Conservation (phyloP, 768 basidiomycete species). For the Fistulinella prunicolor region DNA sequence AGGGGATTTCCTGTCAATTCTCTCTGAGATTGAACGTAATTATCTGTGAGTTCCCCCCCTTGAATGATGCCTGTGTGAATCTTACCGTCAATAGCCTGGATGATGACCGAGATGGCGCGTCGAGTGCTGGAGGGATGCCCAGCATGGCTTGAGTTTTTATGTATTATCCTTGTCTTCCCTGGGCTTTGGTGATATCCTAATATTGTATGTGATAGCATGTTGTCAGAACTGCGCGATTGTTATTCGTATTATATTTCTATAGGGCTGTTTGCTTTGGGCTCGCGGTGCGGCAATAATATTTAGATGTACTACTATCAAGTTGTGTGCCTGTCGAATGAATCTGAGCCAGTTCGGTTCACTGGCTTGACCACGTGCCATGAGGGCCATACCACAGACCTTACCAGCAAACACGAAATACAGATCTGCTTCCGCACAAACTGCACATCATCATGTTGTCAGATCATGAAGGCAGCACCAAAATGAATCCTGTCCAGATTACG, state of each 20-base stretch:
- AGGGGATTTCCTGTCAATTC: constrained; percentile 92
- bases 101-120: constrained; percentile 42
- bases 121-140: constrained; percentile 54
- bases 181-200: too few relatives aligned
- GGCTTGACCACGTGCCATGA: constrained; percentile 19
- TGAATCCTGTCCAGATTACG: constrained; percentile 51
- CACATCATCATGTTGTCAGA: constrained; percentile 18
- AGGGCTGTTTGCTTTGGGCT: not conserved
- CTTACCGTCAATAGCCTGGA: constrained; percentile 42
- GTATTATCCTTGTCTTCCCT: not conserved
- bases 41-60: constrained; percentile 57
- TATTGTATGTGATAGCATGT: not conserved
- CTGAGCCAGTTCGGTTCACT: too few relatives aligned
- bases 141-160: constrained; percentile 12
- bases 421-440: not conserved
- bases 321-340: too few relatives aligned
- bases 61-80: not conserved
- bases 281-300: too few relatives aligned
- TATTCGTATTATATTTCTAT: too few relatives aligned
- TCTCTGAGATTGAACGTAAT: constrained; percentile 89
- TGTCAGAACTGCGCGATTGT: not conserved
- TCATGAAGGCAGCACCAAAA: constrained; percentile 31
- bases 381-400: not conserved
- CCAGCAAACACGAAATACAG: not conserved
- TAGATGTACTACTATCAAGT: too few relatives aligned